phyloP scores from a whole-genome alignment of 2,329 filamentous ascomycete genomes.

The Phoma sp. region DNA sequence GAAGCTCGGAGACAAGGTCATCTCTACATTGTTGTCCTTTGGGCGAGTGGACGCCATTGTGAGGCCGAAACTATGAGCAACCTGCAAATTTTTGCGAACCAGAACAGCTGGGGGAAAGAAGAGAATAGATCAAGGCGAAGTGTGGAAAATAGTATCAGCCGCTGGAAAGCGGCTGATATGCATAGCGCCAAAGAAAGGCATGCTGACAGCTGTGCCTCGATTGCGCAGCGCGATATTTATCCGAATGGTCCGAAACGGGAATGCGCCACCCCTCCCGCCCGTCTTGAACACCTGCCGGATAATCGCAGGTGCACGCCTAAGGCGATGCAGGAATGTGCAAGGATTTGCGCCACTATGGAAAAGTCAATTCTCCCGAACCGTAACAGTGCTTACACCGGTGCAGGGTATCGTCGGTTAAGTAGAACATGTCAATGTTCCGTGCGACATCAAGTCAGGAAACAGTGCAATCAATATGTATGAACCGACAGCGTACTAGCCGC shows the following conservation, averaged over 20 bases:
- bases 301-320: slow-evolving; percentile 15
- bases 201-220: slow-evolving; percentile 4
- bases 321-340: slow-evolving; percentile 6
- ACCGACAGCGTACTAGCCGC: no score
- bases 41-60: slow-evolving; percentile 18
- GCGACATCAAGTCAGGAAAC: background rate
- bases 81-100: background rate
- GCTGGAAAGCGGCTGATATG: background rate
- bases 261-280: slow-evolving; percentile 1
- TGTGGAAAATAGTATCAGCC: background rate
- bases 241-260: background rate
- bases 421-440: background rate
- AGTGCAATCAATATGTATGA: no score
- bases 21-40: slow-evolving; percentile 22
- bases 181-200: slow-evolving; percentile 8
- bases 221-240: slow-evolving; percentile 8
- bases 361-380: background rate
- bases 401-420: background rate
- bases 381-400: background rate
- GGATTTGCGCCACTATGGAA: slow-evolving; percentile 8
- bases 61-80: background rate
- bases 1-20: slow-evolving; percentile 10
- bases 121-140: background rate
- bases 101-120: background rate
- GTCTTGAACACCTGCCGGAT: slow-evolving; percentile 23